phyloP scores from a whole-genome alignment of 192 early-diverging fungal species.

The Backusella morwellensis region DNA sequence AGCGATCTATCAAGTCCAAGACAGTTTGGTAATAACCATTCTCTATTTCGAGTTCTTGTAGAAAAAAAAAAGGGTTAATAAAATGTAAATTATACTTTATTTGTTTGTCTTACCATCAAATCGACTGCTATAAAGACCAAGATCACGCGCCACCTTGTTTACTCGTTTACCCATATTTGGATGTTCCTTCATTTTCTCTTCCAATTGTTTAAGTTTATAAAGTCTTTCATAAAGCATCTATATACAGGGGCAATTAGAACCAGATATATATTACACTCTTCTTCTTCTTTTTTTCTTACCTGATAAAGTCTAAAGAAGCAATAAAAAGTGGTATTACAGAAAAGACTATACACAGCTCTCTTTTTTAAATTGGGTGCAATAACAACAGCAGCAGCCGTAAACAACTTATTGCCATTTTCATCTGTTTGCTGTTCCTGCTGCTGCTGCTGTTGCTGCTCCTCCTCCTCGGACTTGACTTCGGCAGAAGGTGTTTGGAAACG shows the following conservation, averaged over 20 bases:
- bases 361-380: conserved; percentile 29
- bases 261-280: not conserved
- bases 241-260: not conserved
- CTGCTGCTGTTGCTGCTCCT: not conserved
- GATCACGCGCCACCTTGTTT: conserved; percentile 58
- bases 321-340: conserved; percentile 85
- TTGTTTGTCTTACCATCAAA: conserved; percentile 41
- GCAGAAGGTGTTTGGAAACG: conserved; percentile 37
- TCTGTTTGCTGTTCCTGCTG: not conserved
- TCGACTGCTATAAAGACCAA: conserved; percentile 49
- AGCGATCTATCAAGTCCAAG: conserved; percentile 68
- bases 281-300: conserved; percentile 38
- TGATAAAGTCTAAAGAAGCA: conserved; percentile 86
- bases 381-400: conserved; percentile 36
- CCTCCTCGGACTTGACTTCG: conserved; percentile 38
- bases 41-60: conserved; percentile 49
- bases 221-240: conserved; percentile 88
- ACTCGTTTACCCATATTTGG: conserved; percentile 51
- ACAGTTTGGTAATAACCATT: conserved; percentile 75
- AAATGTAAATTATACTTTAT: not conserved
- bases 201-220: conserved; percentile 73
- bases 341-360: conserved; percentile 63
- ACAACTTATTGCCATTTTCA: conserved; percentile 10
- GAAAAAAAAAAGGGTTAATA: not conserved
- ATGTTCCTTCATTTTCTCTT: conserved; percentile 52